Base-by-base conservation (phyloP, 2,329 filamentous ascomycete species). In the Penicillium sp. region DNA sequence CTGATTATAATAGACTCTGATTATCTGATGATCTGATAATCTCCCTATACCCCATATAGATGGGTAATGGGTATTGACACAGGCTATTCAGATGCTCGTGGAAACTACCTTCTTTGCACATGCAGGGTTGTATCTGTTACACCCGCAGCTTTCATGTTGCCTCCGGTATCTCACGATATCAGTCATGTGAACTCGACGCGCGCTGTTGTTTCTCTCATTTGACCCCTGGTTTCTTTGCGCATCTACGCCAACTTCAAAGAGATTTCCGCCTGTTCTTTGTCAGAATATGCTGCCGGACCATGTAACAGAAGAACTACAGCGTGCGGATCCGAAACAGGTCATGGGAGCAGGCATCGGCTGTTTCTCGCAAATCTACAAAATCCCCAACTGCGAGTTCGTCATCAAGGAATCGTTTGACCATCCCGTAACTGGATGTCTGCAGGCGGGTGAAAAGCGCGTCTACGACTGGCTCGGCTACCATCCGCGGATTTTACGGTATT, bases 391-490 rank as follows among this genome's bases (percentile, higher is more conserved):
- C 19, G 60, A 30, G 35, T 47, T 53, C 35, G 60, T 62, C 19
- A 62, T 57, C 23, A 62, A 62, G 19, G 38, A 57, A 17, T 13
- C 38, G 17, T 53, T 56, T 35, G 38, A 57, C 35, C 60, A 19
- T 41, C 30, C 30, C 13, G n/a, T 41, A 7, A 56, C 30, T 35
- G 50, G 30, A 8, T 38, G 21, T 38, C 19, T 50, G 6, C 56
- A 52, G 38, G 13, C 35, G 15, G 15, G 41, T 35, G 56, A 59
- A 31, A 59, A 59, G 44, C 56, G 56, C n/a, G 53, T 54, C 21
- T 59, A 59, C 31, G 56, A 59, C 47, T 49, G 56, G 47, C 49
- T 54, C n/a, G 56, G 49, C 41, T 35, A n/a, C 30, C 56, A 59
- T 31, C 41, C 56, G 1, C n/a, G 15, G 35, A 59, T 59, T 26